A percentile compares a stretch with the other conserved stretches of the same genome.
These are phyloP conservation scores for Apiospora malaysiana DNA, from an alignment of 2,329 filamentous ascomycete species.

Conservation along the genomic window DNA sequence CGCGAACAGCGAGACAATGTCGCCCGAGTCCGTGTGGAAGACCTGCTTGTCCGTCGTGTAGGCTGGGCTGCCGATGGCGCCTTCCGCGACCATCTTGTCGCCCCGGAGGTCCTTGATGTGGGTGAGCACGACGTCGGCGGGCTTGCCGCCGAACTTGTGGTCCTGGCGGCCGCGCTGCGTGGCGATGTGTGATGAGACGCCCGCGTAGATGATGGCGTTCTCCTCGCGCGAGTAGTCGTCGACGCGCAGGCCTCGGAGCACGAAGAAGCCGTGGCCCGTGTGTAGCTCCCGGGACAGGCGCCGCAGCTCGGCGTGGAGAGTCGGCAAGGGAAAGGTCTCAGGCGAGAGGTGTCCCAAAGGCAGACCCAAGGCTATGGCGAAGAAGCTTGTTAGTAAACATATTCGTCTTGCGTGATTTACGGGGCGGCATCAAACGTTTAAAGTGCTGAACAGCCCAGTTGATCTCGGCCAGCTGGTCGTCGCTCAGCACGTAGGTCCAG, in stretches of 20 bases:
- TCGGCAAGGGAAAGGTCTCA: slow-evolving; percentile 62
- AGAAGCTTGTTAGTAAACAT: neutral
- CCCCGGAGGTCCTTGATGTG: slow-evolving; percentile 67
- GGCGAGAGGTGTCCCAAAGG: slow-evolving; percentile 50
- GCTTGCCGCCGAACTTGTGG: slow-evolving; percentile 48
- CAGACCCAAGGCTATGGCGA: slow-evolving; percentile 40
- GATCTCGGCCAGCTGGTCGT: slow-evolving; percentile 56
- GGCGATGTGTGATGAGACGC: slow-evolving; percentile 64
- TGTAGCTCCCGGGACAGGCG: slow-evolving; percentile 60
- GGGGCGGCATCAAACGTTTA: slow-evolving; percentile 40
- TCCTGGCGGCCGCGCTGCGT: slow-evolving; percentile 59
- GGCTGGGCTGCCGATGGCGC: slow-evolving; percentile 60
- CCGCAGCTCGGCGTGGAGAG: slow-evolving; percentile 55
- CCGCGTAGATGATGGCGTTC: slow-evolving; percentile 64
- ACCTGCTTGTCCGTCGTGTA: slow-evolving; percentile 67
- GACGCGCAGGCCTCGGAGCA: slow-evolving; percentile 63
- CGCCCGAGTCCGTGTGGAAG: slow-evolving; percentile 66
- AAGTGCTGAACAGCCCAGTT: slow-evolving; percentile 48
- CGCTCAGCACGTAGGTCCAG: slow-evolving; percentile 58
- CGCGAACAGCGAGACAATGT: slow-evolving; percentile 64
- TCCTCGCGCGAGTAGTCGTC: slow-evolving; percentile 59
- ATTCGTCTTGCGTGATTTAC: neutral
- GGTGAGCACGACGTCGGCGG: slow-evolving; percentile 58
- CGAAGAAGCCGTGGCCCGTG: slow-evolving; percentile 64
- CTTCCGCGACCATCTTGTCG: slow-evolving; percentile 30